These are phyloP conservation scores for Ceratobasidium sp. DNA, from an alignment of 1,284 basidiomycete species.

Conservation along the genomic window DNA sequence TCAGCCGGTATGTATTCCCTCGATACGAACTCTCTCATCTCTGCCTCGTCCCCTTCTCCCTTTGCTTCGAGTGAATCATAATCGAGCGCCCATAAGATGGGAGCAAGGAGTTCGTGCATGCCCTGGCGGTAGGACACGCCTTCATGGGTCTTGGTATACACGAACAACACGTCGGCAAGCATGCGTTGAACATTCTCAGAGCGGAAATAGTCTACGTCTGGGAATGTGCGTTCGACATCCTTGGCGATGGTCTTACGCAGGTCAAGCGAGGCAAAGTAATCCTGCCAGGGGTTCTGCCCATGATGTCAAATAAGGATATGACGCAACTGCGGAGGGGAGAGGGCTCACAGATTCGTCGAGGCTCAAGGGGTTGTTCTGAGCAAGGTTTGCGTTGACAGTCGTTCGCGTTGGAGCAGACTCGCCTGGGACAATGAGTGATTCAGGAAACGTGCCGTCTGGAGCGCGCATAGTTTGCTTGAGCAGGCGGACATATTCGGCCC, in stretches of 20 bases:
- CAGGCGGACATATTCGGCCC: conserved; percentile 51
- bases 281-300: conserved; percentile 88
- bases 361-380: conserved; percentile 88
- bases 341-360: conserved; percentile 80
- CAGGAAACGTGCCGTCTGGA: conserved; percentile 83
- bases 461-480: conserved; percentile 74
- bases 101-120: conserved; percentile 95
- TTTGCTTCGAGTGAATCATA: conserved; percentile 79
- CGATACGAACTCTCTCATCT: conserved; percentile 71
- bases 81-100: conserved; percentile 84
- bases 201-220: conserved; percentile 91
- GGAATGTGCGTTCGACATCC: conserved; percentile 96
- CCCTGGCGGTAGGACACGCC: conserved; percentile 92
- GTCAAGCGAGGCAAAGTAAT: conserved; percentile 91
- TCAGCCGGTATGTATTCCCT: conserved; percentile 83
- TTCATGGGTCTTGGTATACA: conserved; percentile 82
- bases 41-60: conserved; percentile 42
- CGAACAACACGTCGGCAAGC: conserved; percentile 86
- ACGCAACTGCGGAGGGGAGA: conserved; percentile 11
- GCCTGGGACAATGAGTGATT: conserved; percentile 71
- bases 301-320: conserved; percentile 37
- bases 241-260: conserved; percentile 88
- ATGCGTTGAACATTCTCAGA: conserved; percentile 79
- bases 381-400: conserved; percentile 65
- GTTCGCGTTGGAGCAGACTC: conserved; percentile 56